These are phyloP conservation scores for Phytophthora multivora DNA, from an alignment of 352 stramenopile species.

Conservation along the genomic window DNA sequence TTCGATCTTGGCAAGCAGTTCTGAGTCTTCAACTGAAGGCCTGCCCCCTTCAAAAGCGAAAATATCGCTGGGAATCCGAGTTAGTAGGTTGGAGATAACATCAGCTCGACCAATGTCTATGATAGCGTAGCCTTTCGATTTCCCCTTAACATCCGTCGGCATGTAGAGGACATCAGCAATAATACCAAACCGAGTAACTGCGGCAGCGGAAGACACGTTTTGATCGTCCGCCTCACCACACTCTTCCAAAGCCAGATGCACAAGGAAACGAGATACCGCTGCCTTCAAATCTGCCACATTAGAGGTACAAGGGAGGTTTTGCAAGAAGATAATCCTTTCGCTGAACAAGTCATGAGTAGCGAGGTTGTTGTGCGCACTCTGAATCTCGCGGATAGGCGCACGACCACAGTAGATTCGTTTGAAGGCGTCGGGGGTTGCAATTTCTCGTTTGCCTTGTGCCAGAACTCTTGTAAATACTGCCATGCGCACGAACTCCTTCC, in stretches of 20 bases:
- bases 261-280: constrained; percentile 60
- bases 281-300: constrained; percentile 42
- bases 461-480: constrained; percentile 63
- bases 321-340: constrained; percentile 63
- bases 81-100: constrained; percentile 57
- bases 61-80: constrained; percentile 47
- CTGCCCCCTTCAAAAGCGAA: constrained; percentile 67
- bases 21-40: constrained; percentile 45
- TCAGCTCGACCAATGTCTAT: constrained; percentile 73
- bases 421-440: constrained; percentile 37
- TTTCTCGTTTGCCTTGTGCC: constrained; percentile 45
- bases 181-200: constrained; percentile 68
- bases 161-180: constrained; percentile 62
- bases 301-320: constrained; percentile 70
- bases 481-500: constrained; percentile 64
- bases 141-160: constrained; percentile 50
- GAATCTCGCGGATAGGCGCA: constrained; percentile 62
- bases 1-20: constrained; percentile 45
- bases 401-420: constrained; percentile 64
- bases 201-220: constrained; percentile 70
- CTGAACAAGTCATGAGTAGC: constrained; percentile 45
- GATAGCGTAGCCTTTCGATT: constrained; percentile 63
- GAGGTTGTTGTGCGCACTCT: constrained; percentile 37
- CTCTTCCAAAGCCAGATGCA: constrained; percentile 71
- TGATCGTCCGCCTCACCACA: constrained; percentile 81